These are phyloP conservation scores for Cystoderma amianthinum DNA, from an alignment of 768 basidiomycete species.

Conservation along the genomic window DNA sequence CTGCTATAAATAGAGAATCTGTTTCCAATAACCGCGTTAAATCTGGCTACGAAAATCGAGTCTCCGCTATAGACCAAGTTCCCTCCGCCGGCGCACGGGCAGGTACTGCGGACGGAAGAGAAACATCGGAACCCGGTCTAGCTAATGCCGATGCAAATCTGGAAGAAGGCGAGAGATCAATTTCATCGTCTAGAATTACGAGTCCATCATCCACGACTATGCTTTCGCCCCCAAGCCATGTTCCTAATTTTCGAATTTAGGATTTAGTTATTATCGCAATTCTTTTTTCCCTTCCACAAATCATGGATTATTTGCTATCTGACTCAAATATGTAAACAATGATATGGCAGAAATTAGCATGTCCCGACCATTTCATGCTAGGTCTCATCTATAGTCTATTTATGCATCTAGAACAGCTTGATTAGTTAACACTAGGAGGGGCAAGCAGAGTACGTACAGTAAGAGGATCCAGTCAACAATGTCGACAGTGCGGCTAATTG, in stretches of 20 bases:
- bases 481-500: constrained; percentile 78
- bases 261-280: no score
- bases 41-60: constrained; percentile 60
- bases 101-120: constrained; percentile 59
- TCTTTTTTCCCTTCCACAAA: no score
- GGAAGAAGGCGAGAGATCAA: constrained; percentile 31
- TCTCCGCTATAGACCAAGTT: constrained; percentile 59
- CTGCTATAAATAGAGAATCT: constrained; percentile 57
- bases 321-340: no score
- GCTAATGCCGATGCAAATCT: constrained; percentile 33
- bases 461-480: constrained; percentile 80
- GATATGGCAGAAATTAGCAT: no score
- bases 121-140: constrained; percentile 49
- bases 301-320: no score
- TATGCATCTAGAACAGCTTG: neutral
- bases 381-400: no score
- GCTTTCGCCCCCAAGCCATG: constrained; percentile 27
- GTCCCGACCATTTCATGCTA: no score
- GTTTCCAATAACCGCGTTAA: constrained; percentile 82
- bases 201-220: constrained; percentile 17
- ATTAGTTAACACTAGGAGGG: constrained; percentile 4
- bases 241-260: constrained; percentile 35
- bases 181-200: constrained; percentile 17
- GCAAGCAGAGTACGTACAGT: constrained; percentile 41
- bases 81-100: constrained; percentile 63